A percentile compares a stretch with the other conserved stretches of the same genome.
phyloP scores from a whole-genome alignment of 2,329 filamentous ascomycete species.

The Pestalotiopsis sp. region DNA sequence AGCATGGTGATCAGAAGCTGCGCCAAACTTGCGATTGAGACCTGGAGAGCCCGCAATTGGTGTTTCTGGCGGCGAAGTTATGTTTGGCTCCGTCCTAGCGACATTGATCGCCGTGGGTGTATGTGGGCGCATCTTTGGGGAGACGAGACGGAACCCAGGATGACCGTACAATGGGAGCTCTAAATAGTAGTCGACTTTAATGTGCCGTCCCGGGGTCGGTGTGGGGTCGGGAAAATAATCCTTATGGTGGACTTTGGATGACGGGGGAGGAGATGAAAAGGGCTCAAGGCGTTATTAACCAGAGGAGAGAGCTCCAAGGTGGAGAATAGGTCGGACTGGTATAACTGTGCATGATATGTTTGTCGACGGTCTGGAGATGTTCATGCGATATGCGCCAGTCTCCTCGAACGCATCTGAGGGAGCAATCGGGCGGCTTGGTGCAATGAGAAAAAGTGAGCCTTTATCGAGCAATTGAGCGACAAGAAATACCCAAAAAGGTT shows the following conservation, averaged over 20 bases:
- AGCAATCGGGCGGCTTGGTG: background rate
- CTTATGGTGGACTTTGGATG: conserved; percentile 30
- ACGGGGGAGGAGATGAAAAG: conserved; percentile 16
- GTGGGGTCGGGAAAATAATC: conserved; percentile 24
- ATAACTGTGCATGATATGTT: conserved; percentile 51
- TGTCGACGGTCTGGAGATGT: conserved; percentile 26
- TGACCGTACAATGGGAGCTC: conserved; percentile 12
- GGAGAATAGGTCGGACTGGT: conserved; percentile 41
- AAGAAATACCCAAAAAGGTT: background rate
- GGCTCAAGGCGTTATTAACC: conserved; percentile 45
- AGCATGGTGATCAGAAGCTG: background rate
- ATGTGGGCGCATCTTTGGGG: conserved; percentile 31
- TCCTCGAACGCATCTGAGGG: conserved; percentile 15
- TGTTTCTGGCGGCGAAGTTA: conserved; percentile 44
- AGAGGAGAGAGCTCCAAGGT: conserved; percentile 48
- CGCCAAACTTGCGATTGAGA: conserved; percentile 26
- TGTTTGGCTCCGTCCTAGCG: conserved; percentile 26
- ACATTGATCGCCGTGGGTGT: conserved; percentile 29
- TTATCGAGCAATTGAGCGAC: background rate
- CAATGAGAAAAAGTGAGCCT: background rate
- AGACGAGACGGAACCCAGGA: conserved; percentile 24
- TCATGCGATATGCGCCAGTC: conserved; percentile 30
- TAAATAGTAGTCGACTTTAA: conserved; percentile 23
- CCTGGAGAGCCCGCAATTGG: conserved; percentile 38
- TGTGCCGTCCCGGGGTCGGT: conserved; percentile 16